phyloP scores from a whole-genome alignment of 2,329 filamentous ascomycete species.

The Claviceps sp. region DNA sequence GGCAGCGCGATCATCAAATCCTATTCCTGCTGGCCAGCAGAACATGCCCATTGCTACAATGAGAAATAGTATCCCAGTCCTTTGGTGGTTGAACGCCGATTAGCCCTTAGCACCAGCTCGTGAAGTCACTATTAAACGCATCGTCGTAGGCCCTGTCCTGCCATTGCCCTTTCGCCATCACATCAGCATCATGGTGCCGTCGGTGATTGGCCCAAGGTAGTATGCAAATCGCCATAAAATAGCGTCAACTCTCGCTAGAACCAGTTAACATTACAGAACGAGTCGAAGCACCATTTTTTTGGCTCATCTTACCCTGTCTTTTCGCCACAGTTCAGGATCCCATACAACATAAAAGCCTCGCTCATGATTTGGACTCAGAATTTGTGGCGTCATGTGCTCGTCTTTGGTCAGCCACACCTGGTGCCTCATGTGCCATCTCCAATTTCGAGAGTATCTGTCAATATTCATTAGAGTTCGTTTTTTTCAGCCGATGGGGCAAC shows the following conservation, averaged over 20 bases:
- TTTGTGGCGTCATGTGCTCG: conserved; percentile 49
- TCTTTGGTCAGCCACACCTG: conserved; percentile 57
- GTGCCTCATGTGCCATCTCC: conserved; percentile 56
- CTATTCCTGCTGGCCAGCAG: conserved; percentile 14
- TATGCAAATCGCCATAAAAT: conserved; percentile 49
- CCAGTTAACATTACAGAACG: conserved; percentile 3
- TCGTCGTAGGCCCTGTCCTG: conserved; percentile 3
- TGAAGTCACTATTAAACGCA: conserved; percentile 8
- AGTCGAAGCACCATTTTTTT: conserved; percentile 12
- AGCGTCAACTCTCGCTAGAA: conserved; percentile 47
- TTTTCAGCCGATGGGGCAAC: neutral
- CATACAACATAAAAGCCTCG: conserved; percentile 55
- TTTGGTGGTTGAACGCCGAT: conserved; percentile 20
- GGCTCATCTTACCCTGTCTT: conserved; percentile 49
- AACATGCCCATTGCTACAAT: conserved; percentile 16
- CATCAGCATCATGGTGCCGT: conserved; percentile 13
- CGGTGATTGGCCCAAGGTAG: conserved; percentile 23
- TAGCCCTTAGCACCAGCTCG: conserved; percentile 9
- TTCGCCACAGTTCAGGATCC: conserved; percentile 48
- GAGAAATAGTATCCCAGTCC: conserved; percentile 16
- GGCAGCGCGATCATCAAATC: conserved; percentile 14
- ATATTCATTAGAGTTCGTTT: conserved; percentile 1
- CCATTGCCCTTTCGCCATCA: neutral
- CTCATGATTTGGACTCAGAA: conserved; percentile 44
- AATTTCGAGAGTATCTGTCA: conserved; percentile 47